These are phyloP conservation scores for Anthracocystis walkeri DNA, from an alignment of 1,284 basidiomycete species.

Conservation along the genomic window DNA sequence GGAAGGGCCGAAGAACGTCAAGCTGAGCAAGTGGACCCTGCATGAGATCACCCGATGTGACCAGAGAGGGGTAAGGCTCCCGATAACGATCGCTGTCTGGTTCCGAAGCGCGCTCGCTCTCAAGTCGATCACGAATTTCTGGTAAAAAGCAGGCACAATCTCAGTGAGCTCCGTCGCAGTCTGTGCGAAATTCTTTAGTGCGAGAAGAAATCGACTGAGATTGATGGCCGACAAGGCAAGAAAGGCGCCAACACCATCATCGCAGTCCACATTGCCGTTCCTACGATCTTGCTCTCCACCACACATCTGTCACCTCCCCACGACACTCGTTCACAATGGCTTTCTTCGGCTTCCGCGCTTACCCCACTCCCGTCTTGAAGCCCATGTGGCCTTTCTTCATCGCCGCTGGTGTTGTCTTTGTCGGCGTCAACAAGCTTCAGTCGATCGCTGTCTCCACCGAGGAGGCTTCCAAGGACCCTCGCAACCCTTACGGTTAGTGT, in stretches of 20 bases:
- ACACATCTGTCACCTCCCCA: conserved; percentile 10
- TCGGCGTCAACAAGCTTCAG: conserved; percentile 64
- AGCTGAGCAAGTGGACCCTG: conserved; percentile 16
- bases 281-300: not conserved
- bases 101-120: conserved; percentile 28
- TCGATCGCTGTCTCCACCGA: conserved; percentile 57
- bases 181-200: conserved; percentile 17
- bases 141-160: conserved; percentile 1
- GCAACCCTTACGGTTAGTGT: conserved; percentile 67
- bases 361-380: conserved; percentile 67
- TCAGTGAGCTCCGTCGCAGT: conserved; percentile 17
- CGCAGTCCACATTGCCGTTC: not conserved
- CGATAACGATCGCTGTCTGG: not conserved
- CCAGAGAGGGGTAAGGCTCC: not conserved
- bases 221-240: not conserved
- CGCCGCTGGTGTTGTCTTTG: conserved; percentile 63
- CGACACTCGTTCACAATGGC: conserved; percentile 41
- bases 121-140: conserved; percentile 35
- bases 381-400: conserved; percentile 67
- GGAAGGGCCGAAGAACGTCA: conserved; percentile 8
- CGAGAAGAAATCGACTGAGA: conserved; percentile 23
- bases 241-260: conserved; percentile 27
- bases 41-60: conserved; percentile 11
- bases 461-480: conserved; percentile 66
- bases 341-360: conserved; percentile 66